Conservation (phyloP, 2,329 filamentous ascomycete species). For the Celoporthe dispersa region DNA sequence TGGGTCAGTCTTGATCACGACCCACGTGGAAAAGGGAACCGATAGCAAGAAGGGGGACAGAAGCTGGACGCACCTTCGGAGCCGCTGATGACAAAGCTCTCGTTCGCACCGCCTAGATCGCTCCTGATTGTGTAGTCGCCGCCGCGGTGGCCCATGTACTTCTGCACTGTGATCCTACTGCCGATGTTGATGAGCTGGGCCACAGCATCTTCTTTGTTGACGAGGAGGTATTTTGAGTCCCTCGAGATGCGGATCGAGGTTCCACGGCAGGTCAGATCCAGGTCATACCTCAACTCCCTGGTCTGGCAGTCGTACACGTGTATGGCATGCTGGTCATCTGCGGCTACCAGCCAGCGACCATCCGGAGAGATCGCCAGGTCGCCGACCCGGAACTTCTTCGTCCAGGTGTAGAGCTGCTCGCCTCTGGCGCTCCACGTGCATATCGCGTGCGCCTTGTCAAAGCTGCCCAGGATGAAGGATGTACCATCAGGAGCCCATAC, state of each 20-base stretch:
- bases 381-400: constrained; percentile 74
- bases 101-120: constrained; percentile 84
- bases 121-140: constrained; percentile 80
- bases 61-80: constrained; percentile 71
- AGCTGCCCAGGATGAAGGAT: constrained; percentile 78
- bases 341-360: constrained; percentile 78
- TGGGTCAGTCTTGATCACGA: constrained; percentile 2
- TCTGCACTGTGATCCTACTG: constrained; percentile 71
- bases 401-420: constrained; percentile 67
- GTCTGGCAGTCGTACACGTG: constrained; percentile 83
- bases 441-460: constrained; percentile 69
- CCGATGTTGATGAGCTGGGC: constrained; percentile 80
- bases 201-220: constrained; percentile 79
- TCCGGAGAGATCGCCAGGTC: constrained; percentile 84
- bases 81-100: constrained; percentile 89
- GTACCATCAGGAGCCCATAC: constrained; percentile 84
- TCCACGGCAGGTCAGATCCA: constrained; percentile 67
- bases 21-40: background rate
- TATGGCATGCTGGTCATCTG: constrained; percentile 71
- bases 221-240: constrained; percentile 79
- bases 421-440: constrained; percentile 73
- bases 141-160: constrained; percentile 76
- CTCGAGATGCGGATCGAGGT: constrained; percentile 81
- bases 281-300: constrained; percentile 74
- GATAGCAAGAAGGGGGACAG: too few relatives aligned